These are phyloP conservation scores for Notholithocarpus densiflorus DNA, from an alignment of 306 rosid genomes.

Conservation along the genomic window DNA sequence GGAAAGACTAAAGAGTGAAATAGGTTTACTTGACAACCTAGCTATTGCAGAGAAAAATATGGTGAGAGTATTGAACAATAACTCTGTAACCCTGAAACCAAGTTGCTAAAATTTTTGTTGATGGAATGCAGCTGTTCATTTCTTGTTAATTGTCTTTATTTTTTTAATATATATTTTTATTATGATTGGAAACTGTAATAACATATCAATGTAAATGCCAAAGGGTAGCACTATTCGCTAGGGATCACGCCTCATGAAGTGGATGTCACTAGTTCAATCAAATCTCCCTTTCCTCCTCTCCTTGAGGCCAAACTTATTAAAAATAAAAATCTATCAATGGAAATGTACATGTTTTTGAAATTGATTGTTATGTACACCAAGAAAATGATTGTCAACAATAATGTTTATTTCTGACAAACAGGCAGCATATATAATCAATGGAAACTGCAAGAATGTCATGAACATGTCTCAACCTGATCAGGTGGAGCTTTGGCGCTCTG, in stretches of 20 bases:
- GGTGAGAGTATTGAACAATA: not conserved
- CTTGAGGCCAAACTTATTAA: no score
- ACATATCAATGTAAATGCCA: not conserved
- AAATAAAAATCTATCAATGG: not conserved
- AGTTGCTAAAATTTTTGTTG: not conserved
- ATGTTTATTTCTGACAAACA: slow-evolving; percentile 30
- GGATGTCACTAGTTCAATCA: no score
- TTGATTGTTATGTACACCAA: not conserved
- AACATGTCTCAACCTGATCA: slow-evolving; percentile 97
- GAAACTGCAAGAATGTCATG: slow-evolving; percentile 94
- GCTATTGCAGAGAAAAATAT: no score
- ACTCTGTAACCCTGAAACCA: not conserved
- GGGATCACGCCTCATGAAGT: no score
- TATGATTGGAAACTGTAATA: not conserved
- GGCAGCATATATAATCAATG: slow-evolving; percentile 87
- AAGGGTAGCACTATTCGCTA: no score
- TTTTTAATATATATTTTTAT: not conserved
- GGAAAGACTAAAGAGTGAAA: no score
- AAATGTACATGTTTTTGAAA: not conserved
- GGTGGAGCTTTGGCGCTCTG: slow-evolving; percentile 89
- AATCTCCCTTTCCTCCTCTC: no score
- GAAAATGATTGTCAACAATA: not conserved
- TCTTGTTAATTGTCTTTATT: not conserved
- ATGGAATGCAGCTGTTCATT: not conserved
- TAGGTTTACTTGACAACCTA: no score